These are phyloP conservation scores for Thielaviopsis populi DNA, from an alignment of 2,329 filamentous ascomycete genomes.

Conservation along the genomic window DNA sequence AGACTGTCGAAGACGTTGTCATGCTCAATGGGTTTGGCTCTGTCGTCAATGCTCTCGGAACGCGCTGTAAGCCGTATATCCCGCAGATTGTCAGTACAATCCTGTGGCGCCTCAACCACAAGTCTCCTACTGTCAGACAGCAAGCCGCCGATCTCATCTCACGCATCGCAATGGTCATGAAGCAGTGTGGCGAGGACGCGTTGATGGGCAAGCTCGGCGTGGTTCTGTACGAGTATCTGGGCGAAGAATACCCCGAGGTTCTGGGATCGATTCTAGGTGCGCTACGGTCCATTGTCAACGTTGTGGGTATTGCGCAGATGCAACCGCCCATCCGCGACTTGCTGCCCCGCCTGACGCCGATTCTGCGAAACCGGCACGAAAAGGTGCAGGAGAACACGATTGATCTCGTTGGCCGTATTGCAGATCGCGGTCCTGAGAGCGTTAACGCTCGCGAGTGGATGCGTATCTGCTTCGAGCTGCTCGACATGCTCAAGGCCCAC, in stretches of 20 bases:
- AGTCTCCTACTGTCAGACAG: conserved; percentile 88
- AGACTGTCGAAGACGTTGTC: conserved; percentile 88
- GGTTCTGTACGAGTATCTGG: conserved; percentile 93
- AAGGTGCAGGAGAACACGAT: conserved; percentile 99
- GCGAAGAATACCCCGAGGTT: conserved; percentile 96
- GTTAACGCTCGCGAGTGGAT: conserved; percentile 99
- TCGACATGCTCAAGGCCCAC: conserved; percentile 98
- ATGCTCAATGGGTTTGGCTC: conserved; percentile 97
- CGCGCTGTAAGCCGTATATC: conserved; percentile 87
- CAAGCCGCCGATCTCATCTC: conserved; percentile 94
- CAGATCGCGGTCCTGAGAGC: conserved; percentile 87
- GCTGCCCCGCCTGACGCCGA: conserved; percentile 88
- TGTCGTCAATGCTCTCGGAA: conserved; percentile 87
- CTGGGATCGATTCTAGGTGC: conserved; percentile 92
- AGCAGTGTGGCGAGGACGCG: conserved; percentile 91
- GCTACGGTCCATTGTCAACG: conserved; percentile 87
- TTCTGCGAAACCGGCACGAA: conserved; percentile 92
- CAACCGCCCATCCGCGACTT: conserved; percentile 95
- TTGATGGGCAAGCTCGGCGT: conserved; percentile 90
- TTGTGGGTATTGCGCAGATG: conserved; percentile 96
- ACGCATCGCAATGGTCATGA: conserved; percentile 96
- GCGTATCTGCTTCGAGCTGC: conserved; percentile 96
- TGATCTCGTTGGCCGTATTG: conserved; percentile 92
- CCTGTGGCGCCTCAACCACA: conserved; percentile 93
- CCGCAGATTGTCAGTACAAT: conserved; percentile 96